Evolutionary conservation across 2,329 filamentous ascomycete genomes (phyloP).

Genomic region (Peltaster fructicola): DNA sequence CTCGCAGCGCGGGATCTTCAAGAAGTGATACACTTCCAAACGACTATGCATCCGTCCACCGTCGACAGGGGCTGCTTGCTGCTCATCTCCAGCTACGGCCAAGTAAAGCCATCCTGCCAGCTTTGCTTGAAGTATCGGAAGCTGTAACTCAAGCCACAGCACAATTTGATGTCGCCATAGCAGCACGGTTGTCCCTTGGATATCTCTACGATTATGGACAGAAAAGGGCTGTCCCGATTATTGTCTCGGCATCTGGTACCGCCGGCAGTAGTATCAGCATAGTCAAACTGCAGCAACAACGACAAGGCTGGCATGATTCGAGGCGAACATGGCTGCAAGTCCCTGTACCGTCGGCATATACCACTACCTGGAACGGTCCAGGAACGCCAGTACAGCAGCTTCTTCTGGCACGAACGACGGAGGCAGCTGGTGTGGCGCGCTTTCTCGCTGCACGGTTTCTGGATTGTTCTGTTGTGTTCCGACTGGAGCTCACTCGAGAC

Average conservation of each 20-base stretch:
- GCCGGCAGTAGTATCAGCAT: slow-evolving; percentile 42
- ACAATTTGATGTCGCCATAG: slow-evolving; percentile 23
- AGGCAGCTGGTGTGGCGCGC: slow-evolving; percentile 21
- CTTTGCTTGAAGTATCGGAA: slow-evolving; percentile 14
- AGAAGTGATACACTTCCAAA: slow-evolving; percentile 6
- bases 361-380: slow-evolving; percentile 37
- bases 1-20: slow-evolving; percentile 9
- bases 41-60: slow-evolving; percentile 8
- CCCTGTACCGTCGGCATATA: slow-evolving; percentile 29
- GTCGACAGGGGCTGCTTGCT: neutral
- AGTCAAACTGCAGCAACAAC: slow-evolving; percentile 31
- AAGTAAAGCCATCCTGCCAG: neutral
- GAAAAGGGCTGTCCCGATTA: slow-evolving; percentile 17
- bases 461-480: slow-evolving; percentile 30
- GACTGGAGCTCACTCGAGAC: slow-evolving; percentile 24
- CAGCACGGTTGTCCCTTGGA: slow-evolving; percentile 37
- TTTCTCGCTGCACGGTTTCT: slow-evolving; percentile 35
- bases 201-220: slow-evolving; percentile 28
- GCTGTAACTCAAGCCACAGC: slow-evolving; percentile 15
- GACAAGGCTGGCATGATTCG: slow-evolving; percentile 36
- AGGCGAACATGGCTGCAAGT: slow-evolving; percentile 31
- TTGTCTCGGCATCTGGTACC: slow-evolving; percentile 29
- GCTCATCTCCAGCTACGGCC: neutral
- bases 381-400: slow-evolving; percentile 37
- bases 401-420: slow-evolving; percentile 29